Conservation (phyloP, 31 red algal genomes). For the Endocladia muricata region DNA sequence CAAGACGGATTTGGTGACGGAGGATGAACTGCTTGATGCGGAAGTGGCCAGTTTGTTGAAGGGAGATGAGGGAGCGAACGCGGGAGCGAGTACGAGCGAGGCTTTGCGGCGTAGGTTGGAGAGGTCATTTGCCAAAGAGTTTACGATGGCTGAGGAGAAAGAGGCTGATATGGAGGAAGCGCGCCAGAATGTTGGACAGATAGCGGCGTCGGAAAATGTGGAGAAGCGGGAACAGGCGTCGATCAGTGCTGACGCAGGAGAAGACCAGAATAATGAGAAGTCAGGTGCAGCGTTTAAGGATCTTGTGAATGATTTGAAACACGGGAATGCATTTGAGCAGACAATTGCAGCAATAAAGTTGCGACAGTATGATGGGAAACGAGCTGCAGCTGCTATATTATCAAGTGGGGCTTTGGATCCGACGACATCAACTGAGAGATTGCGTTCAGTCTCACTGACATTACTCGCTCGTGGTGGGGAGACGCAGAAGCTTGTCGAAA, state of each 20-base stretch:
- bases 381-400: slow-evolving; percentile 16
- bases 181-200: not conserved
- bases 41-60: slow-evolving; percentile 53
- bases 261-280: not conserved
- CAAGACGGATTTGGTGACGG: slow-evolving; percentile 15
- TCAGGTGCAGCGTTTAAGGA: not conserved
- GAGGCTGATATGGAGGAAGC: not conserved
- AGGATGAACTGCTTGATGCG: slow-evolving; percentile 36
- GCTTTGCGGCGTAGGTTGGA: slow-evolving; percentile 50
- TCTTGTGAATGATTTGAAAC: slow-evolving; percentile 35
- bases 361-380: slow-evolving; percentile 23
- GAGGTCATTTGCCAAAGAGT: slow-evolving; percentile 55
- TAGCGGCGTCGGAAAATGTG: not conserved
- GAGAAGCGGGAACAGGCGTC: not conserved
- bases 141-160: not conserved
- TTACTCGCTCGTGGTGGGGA: slow-evolving; percentile 46
- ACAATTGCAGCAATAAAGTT: slow-evolving; percentile 47
- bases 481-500: not conserved
- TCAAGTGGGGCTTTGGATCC: slow-evolving; percentile 5
- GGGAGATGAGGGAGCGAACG: slow-evolving; percentile 31
- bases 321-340: slow-evolving; percentile 20
- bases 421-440: slow-evolving; percentile 23
- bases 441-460: slow-evolving; percentile 29
- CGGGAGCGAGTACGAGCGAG: slow-evolving; percentile 22
- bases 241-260: not conserved